These are phyloP conservation scores for Funneliformis geosporum DNA, from an alignment of 192 early-diverging fungal genomes.

Conservation along the genomic window DNA sequence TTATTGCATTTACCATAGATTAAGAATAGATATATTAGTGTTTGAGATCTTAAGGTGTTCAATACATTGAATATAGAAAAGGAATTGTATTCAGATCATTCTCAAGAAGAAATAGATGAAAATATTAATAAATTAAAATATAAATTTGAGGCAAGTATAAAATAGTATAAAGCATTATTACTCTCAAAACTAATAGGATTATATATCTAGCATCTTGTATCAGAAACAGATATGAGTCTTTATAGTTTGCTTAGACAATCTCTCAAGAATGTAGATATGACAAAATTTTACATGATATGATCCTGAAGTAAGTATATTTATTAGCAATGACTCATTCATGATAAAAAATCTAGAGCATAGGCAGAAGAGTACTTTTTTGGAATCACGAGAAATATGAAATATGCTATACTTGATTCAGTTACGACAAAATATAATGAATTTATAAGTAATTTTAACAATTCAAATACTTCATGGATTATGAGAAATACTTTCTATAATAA, in stretches of 20 bases:
- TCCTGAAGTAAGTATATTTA: not conserved
- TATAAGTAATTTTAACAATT: conserved; percentile 16
- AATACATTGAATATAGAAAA: too few relatives aligned
- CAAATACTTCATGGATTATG: not conserved
- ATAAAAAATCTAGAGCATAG: conserved; percentile 9
- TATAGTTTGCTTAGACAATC: not conserved
- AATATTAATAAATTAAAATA: too few relatives aligned
- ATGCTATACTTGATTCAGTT: not conserved
- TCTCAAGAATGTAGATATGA: not conserved
- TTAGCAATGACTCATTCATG: conserved; percentile 16
- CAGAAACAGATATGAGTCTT: too few relatives aligned
- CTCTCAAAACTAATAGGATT: too few relatives aligned
- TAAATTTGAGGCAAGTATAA: too few relatives aligned
- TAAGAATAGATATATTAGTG: too few relatives aligned
- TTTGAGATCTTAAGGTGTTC: too few relatives aligned
- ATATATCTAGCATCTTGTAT: too few relatives aligned
- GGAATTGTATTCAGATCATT: too few relatives aligned
- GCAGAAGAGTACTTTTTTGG: conserved; percentile 15
- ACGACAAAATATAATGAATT: conserved; percentile 17
- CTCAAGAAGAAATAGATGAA: too few relatives aligned
- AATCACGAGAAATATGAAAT: conserved; percentile 25
- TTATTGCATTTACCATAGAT: too few relatives aligned
- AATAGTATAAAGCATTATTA: too few relatives aligned
- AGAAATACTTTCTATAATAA: conserved; percentile 13
- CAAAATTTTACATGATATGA: conserved; percentile 13